Base-by-base conservation (phyloP, 129 eudicot species). In the Scalesia atractyloides region DNA sequence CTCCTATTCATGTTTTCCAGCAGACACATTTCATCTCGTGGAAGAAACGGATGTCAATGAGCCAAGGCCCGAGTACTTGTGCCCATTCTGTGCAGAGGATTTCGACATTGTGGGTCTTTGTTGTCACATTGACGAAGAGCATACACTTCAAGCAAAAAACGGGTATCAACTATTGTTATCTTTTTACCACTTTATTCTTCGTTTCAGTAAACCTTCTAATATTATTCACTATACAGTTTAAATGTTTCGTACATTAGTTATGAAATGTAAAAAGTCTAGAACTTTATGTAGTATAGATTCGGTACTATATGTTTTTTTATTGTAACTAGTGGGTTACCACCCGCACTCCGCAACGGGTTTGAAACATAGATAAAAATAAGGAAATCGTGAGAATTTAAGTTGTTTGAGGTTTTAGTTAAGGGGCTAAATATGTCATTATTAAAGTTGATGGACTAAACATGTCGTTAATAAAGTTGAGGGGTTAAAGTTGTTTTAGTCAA, bases 81-180 rank as follows among this genome's bases (percentile, higher is more conserved):
- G 99, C 65, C 99, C 99, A 10, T 94, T 94, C 57, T 94, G 99
- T 74, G 89, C 89, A 0, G 97, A 88, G 81, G 97, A 90, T 80
- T 94, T 87, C 30, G 99, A 94, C 74, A 83, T 90, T 51, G 97
- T 94, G 46, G 99, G 97, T 60, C 96, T 94, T 26, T 90, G 92
- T 76, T 94, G 99, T 76, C 99, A 90, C 76, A 90, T 94, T 30
- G 99, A 90, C 68, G 99, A 94, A 66, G 96, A 88, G 62, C 99
- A 94, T 80, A 67, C 89, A 5, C 37, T 90, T 57, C 91, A 90
- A 79, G 84, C 90, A 64, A 94, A 81, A 70, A 83, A 81, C 60
- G 99, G 91, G 99, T 60, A 60, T 26, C 18, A 4, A 13, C 30
- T 88, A 48, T 77, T 13, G 36, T 12, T 11, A 84, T 17, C 3